Evolutionary conservation across 1,284 basidiomycete genomes (phyloP).

Genomic region (Stereum hirsutum): DNA sequence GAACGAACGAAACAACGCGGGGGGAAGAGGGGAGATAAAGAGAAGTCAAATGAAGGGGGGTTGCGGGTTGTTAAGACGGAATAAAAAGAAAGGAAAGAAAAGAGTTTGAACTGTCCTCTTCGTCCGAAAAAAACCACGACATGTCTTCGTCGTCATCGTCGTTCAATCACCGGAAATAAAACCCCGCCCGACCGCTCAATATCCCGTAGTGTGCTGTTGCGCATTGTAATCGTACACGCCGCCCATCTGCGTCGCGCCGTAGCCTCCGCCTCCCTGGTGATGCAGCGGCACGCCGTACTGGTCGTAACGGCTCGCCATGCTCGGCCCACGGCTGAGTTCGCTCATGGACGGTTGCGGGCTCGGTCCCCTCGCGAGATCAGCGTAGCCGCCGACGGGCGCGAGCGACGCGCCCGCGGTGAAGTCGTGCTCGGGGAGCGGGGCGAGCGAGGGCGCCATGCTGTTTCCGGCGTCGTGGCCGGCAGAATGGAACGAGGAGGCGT

Average conservation of each 20-base stretch:
- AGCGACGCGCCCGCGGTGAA: constrained; percentile 64
- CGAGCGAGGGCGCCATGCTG: constrained; percentile 20
- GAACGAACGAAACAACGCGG: background rate
- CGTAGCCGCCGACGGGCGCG: constrained; percentile 67
- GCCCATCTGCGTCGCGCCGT: constrained; percentile 22
- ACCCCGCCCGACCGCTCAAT: constrained; percentile 11
- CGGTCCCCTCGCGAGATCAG: constrained; percentile 62
- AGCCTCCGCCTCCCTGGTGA: constrained; percentile 43
- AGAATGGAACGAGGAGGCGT: constrained; percentile 67
- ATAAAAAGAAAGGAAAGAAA: background rate
- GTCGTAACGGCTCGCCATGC: constrained; percentile 34
- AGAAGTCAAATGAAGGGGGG: background rate
- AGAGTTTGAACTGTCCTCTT: background rate
- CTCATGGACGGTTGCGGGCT: constrained; percentile 53
- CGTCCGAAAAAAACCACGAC: constrained; percentile 4
- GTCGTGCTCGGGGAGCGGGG: constrained; percentile 64
- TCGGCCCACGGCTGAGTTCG: constrained; percentile 38
- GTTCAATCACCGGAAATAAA: constrained; percentile 7
- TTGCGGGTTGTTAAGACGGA: background rate
- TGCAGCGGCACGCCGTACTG: constrained; percentile 47
- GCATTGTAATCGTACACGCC: constrained; percentile 24
- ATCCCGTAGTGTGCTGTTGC: constrained; percentile 4
- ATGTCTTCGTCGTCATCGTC: background rate
- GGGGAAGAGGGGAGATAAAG: background rate
- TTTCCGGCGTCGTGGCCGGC: constrained; percentile 35